These are phyloP conservation scores for Coemansia sp. DNA, from an alignment of 192 early-diverging fungal species.

Conservation along the genomic window DNA sequence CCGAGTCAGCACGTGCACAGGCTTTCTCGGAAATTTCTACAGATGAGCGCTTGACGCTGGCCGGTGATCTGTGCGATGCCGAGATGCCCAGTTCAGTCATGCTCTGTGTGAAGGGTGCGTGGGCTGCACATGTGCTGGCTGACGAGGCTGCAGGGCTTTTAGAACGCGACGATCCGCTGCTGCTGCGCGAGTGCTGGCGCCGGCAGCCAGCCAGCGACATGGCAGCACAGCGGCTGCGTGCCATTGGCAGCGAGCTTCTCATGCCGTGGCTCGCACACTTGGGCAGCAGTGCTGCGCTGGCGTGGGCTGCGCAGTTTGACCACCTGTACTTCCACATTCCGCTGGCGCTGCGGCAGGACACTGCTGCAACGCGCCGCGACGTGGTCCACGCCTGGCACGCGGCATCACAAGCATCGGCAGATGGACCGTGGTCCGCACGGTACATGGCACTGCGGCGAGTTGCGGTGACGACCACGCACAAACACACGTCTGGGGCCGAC, in stretches of 20 bases:
- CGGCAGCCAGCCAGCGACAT: background rate
- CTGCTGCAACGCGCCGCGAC: conserved; percentile 26
- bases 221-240: conserved; percentile 11
- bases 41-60: background rate
- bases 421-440: conserved; percentile 4
- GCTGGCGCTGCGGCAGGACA: conserved; percentile 3
- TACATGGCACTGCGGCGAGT: conserved; percentile 35
- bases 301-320: conserved; percentile 28
- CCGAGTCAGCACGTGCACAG: background rate
- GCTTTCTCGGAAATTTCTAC: background rate
- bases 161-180: background rate
- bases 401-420: background rate
- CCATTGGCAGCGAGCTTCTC: conserved; percentile 7
- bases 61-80: background rate
- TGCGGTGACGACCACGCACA: background rate
- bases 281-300: conserved; percentile 8
- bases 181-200: conserved; percentile 34
- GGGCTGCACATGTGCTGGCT: conserved; percentile 17
- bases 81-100: conserved; percentile 8
- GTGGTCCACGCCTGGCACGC: conserved; percentile 31
- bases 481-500: background rate
- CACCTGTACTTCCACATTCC: conserved; percentile 28
- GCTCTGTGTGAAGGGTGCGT: conserved; percentile 33
- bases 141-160: conserved; percentile 2
- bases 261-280: conserved; percentile 28